phyloP scores from a whole-genome alignment of 306 rosid species.

The Malus sylvestris region DNA sequence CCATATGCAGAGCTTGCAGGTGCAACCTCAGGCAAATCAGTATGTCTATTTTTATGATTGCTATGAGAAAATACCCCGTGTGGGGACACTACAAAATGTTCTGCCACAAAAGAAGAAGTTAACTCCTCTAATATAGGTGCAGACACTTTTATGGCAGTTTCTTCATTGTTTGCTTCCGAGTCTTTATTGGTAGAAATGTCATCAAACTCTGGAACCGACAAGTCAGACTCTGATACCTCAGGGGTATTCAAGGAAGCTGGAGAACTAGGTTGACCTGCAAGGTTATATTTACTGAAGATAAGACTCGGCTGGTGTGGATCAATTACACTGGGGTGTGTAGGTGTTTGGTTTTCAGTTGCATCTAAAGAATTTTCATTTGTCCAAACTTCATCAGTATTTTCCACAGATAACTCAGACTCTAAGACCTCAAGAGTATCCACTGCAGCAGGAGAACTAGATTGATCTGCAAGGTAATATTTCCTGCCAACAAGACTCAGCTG shows the following conservation, averaged over 20 bases:
- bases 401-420: slow-evolving; percentile 10
- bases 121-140: slow-evolving; percentile 13
- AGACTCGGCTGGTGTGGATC: slow-evolving; percentile 27
- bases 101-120: slow-evolving; percentile 22
- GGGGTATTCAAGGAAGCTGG: slow-evolving; percentile 11
- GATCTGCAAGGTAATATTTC: slow-evolving; percentile 13
- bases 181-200: slow-evolving; percentile 18
- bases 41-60: slow-evolving; percentile 2
- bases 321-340: slow-evolving; percentile 15
- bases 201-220: slow-evolving; percentile 19
- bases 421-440: slow-evolving; percentile 20
- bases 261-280: slow-evolving; percentile 11
- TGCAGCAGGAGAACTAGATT: slow-evolving; percentile 8
- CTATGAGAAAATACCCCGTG: slow-evolving; percentile 9
- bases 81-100: slow-evolving; percentile 19
- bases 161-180: slow-evolving; percentile 21
- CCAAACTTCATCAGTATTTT: slow-evolving; percentile 23
- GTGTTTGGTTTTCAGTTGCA: slow-evolving; percentile 14
- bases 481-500: slow-evolving; percentile 22
- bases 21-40: slow-evolving; percentile 13
- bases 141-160: slow-evolving; percentile 18
- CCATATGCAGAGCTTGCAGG: slow-evolving; percentile 9
- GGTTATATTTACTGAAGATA: slow-evolving; percentile 10
- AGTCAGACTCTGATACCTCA: slow-evolving; percentile 20
- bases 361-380: slow-evolving; percentile 15